phyloP scores from a whole-genome alignment of 345 rosid species.

The Eucalyptus virginea region DNA sequence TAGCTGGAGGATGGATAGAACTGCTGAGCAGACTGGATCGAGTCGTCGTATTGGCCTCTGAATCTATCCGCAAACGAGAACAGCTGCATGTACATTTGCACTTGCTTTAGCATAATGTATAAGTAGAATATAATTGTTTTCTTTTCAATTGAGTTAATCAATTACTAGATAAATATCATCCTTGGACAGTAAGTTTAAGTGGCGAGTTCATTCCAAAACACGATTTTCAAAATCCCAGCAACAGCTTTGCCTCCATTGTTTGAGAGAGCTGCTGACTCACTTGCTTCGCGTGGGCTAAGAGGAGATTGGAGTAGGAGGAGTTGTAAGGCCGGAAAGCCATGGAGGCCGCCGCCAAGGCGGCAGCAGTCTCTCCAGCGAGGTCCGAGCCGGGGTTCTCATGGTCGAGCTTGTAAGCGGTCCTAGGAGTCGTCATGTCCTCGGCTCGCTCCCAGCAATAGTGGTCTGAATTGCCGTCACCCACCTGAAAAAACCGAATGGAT shows the following conservation, averaged over 20 bases:
- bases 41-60: constrained; percentile 55
- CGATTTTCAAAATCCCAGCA: neutral
- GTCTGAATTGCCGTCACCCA: constrained; percentile 79
- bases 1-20: constrained; percentile 55
- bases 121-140: neutral
- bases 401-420: constrained; percentile 67
- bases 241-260: neutral
- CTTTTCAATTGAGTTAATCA: neutral
- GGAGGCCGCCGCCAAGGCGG: constrained; percentile 74
- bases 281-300: constrained; percentile 62
- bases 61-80: constrained; percentile 51
- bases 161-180: neutral
- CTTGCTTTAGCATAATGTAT: neutral
- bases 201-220: neutral
- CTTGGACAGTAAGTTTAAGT: neutral
- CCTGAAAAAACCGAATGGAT: constrained; percentile 3
- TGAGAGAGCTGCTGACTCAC: constrained; percentile 4
- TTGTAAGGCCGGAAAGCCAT: constrained; percentile 72
- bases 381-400: constrained; percentile 65
- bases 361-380: constrained; percentile 77
- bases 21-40: constrained; percentile 29
- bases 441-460: constrained; percentile 88
- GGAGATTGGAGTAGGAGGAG: constrained; percentile 59
- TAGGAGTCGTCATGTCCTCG: constrained; percentile 87
- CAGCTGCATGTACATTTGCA: constrained; percentile 10